A percentile compares a stretch with the other conserved stretches of the same genome.
These are phyloP conservation scores for Chaetomium fimeti DNA, from an alignment of 495 filamentous ascomycete genomes.

Conservation along the genomic window DNA sequence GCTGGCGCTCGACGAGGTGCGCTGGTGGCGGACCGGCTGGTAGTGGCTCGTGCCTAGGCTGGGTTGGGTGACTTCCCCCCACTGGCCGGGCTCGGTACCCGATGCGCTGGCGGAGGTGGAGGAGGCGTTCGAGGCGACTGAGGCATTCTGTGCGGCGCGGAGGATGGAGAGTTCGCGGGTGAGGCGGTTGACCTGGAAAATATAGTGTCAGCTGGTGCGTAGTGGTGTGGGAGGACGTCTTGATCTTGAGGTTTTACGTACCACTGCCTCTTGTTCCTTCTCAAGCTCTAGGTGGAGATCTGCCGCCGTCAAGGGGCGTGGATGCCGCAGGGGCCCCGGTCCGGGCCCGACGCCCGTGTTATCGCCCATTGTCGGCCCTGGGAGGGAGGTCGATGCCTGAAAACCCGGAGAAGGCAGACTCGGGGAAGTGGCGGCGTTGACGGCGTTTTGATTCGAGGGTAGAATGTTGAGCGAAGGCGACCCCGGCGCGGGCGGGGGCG, in stretches of 20 bases:
- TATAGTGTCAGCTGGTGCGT: constrained; percentile 1
- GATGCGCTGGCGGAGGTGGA: constrained; percentile 57
- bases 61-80: constrained; percentile 35
- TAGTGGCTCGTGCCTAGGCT: constrained; percentile 42
- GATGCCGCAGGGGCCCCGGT: constrained; percentile 74
- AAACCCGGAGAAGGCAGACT: constrained; percentile 24
- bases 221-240: neutral
- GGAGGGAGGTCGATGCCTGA: constrained; percentile 39
- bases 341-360: constrained; percentile 59
- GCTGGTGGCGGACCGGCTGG: constrained; percentile 43
- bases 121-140: constrained; percentile 76
- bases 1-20: constrained; percentile 52
- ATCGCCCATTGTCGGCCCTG: constrained; percentile 50
- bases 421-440: constrained; percentile 46
- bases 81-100: constrained; percentile 37
- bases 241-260: constrained; percentile 41
- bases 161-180: constrained; percentile 80
- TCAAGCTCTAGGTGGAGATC: constrained; percentile 85
- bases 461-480: constrained; percentile 49
- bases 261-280: constrained; percentile 92
- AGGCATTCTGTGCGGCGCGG: constrained; percentile 75
- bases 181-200: constrained; percentile 77
- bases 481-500: constrained; percentile 32
- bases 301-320: constrained; percentile 77
- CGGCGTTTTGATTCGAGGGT: constrained; percentile 53